A percentile compares a stretch with the other conserved stretches of the same genome.
phyloP scores from a whole-genome alignment of 2,329 filamentous ascomycete genomes.

The Epicoccum sorghinum region DNA sequence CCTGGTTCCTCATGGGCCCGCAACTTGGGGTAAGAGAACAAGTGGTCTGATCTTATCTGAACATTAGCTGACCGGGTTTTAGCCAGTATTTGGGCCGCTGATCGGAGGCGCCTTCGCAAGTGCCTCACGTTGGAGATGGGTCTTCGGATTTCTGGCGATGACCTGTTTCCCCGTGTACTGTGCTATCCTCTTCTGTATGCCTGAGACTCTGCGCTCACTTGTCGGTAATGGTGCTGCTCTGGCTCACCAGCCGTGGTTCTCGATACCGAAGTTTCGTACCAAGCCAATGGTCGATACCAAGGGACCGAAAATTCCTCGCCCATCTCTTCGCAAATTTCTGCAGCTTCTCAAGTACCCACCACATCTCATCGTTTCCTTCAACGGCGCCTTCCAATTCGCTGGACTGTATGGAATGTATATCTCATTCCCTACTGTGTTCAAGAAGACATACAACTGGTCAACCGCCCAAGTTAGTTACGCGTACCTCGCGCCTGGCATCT shows the following conservation, averaged over 20 bases:
- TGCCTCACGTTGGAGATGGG: slow-evolving; percentile 51
- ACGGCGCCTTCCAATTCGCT: slow-evolving; percentile 36
- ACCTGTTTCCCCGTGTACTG: slow-evolving; percentile 35
- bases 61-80: too few relatives aligned
- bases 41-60: too few relatives aligned
- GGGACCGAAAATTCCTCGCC: slow-evolving; percentile 30
- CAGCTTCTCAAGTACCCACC: slow-evolving; percentile 35
- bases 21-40: slow-evolving; percentile 42
- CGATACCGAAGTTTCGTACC: slow-evolving; percentile 33
- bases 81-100: slow-evolving; percentile 52
- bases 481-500: slow-evolving; percentile 45
- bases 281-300: slow-evolving; percentile 25
- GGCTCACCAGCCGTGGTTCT: slow-evolving; percentile 33
- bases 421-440: slow-evolving; percentile 33
- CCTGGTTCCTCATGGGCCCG: slow-evolving; percentile 53
- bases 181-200: slow-evolving; percentile 49
- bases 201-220: slow-evolving; percentile 54
- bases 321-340: slow-evolving; percentile 31
- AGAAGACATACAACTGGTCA: slow-evolving; percentile 43
- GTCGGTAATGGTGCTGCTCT: slow-evolving; percentile 52
- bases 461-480: slow-evolving; percentile 44
- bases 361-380: slow-evolving; percentile 39
- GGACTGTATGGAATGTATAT: slow-evolving; percentile 38
- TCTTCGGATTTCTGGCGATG: slow-evolving; percentile 50
- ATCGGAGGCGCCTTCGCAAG: slow-evolving; percentile 51